Evolutionary conservation across 176 grass and related monocot genomes (phyloP).

Genomic region (barley (Hordeum vulgare)): DNA sequence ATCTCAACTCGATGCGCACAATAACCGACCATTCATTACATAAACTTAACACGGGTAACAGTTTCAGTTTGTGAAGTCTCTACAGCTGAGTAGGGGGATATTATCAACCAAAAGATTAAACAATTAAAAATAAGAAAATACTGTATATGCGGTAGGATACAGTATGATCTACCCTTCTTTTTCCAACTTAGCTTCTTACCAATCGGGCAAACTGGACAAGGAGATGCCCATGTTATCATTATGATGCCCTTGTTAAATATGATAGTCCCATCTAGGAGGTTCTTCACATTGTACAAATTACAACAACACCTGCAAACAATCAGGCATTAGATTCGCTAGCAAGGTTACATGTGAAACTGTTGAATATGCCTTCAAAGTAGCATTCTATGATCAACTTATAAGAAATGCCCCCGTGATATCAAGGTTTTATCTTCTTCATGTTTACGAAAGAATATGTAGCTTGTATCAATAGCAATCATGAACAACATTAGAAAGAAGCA

Average conservation of each 20-base stretch:
- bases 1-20: background rate
- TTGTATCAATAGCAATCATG: background rate
- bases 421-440: background rate
- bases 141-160: conserved; percentile 44
- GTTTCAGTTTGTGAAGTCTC: conserved; percentile 32
- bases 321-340: background rate
- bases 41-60: background rate
- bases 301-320: conserved; percentile 27
- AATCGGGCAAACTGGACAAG: conserved; percentile 16
- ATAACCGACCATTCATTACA: conserved; percentile 19
- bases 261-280: conserved; percentile 10
- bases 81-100: background rate
- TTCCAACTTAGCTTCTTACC: background rate
- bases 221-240: conserved; percentile 13
- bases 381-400: background rate
- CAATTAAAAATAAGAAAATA: conserved; percentile 32
- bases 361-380: background rate
- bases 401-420: background rate
- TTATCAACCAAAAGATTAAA: conserved; percentile 56
- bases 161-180: conserved; percentile 35
- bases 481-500: background rate
- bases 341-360: background rate
- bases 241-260: conserved; percentile 33
- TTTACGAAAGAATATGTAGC: background rate
- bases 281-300: conserved; percentile 39